Conservation (phyloP, 495 filamentous ascomycete genomes). For the Hypoxylon trugodes region DNA sequence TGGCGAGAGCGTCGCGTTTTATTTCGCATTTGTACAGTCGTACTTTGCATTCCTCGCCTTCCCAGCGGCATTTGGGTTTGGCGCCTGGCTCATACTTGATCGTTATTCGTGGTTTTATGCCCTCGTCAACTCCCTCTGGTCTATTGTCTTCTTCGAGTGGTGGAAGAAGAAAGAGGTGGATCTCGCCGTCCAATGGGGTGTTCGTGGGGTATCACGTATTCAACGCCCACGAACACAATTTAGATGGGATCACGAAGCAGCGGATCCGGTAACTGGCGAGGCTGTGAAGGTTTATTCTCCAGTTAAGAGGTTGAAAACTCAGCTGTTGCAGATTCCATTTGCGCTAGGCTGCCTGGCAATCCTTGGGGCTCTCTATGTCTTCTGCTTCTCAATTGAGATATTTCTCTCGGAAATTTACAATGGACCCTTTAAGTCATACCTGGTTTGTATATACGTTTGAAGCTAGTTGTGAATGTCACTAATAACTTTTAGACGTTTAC, state of each 20-base stretch:
- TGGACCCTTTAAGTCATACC: slow-evolving; percentile 83
- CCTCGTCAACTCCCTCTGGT: slow-evolving; percentile 83
- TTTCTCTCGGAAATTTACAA: slow-evolving; percentile 95
- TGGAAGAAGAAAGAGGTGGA: slow-evolving; percentile 97
- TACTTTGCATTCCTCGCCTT: slow-evolving; percentile 89
- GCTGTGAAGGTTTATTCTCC: slow-evolving; percentile 78
- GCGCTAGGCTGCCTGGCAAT: slow-evolving; percentile 73
- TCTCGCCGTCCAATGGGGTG: slow-evolving; percentile 90
- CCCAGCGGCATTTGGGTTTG: slow-evolving; percentile 83
- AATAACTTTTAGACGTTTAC: slow-evolving; percentile 73
- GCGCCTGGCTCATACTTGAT: slow-evolving; percentile 82
- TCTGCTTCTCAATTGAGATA: slow-evolving; percentile 93
- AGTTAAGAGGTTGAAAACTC: slow-evolving; percentile 76
- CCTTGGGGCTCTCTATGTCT: slow-evolving; percentile 82
- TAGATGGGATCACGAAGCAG: slow-evolving; percentile 73
- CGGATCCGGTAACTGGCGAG: slow-evolving; percentile 88
- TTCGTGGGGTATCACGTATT: slow-evolving; percentile 84
- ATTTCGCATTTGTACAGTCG: slow-evolving; percentile 94
- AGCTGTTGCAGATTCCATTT: slow-evolving; percentile 90
- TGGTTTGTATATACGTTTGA: slow-evolving; percentile 63
- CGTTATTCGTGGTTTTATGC: slow-evolving; percentile 86
- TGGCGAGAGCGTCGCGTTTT: slow-evolving; percentile 94
- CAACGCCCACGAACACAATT: slow-evolving; percentile 81
- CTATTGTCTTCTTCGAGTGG: slow-evolving; percentile 90
- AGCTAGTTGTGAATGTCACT: slow-evolving; percentile 38